Conservation (phyloP, 1,284 basidiomycete species). For the Neonothopanus nambi region DNA sequence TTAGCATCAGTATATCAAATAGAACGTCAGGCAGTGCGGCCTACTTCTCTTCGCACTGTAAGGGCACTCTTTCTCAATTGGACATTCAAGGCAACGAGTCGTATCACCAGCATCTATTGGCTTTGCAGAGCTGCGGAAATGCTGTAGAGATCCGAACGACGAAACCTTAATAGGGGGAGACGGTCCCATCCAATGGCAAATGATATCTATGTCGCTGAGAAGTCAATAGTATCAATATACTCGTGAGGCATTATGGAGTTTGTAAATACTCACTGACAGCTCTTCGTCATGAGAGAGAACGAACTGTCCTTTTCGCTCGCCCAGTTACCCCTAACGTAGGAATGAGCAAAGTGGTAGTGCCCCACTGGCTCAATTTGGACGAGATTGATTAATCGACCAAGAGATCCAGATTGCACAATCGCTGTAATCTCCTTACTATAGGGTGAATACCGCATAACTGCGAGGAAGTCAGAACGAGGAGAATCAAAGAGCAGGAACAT, state of each 20-base stretch:
- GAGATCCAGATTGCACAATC: slow-evolving; percentile 65
- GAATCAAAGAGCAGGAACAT: slow-evolving; percentile 17
- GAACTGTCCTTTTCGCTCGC: slow-evolving; percentile 64
- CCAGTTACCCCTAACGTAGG: slow-evolving; percentile 85
- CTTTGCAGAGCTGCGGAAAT: slow-evolving; percentile 75
- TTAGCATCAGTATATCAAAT: not conserved
- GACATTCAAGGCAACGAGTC: slow-evolving; percentile 73
- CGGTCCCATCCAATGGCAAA: slow-evolving; percentile 75
- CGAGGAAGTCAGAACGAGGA: not conserved
- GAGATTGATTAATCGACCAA: slow-evolving; percentile 79
- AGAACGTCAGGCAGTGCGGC: slow-evolving; percentile 17
- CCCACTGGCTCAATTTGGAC: slow-evolving; percentile 80
- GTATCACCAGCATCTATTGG: slow-evolving; percentile 67
- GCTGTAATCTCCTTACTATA: slow-evolving; percentile 73
- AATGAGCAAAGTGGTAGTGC: slow-evolving; percentile 84
- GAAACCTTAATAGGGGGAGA: slow-evolving; percentile 67
- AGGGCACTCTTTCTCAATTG: slow-evolving; percentile 68
- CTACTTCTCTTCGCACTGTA: slow-evolving; percentile 85
- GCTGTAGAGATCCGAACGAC: slow-evolving; percentile 81
- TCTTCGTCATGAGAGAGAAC: slow-evolving; percentile 86
- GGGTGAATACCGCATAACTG: slow-evolving; percentile 84
- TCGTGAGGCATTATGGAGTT: not conserved
- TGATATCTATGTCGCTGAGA: slow-evolving; percentile 76
- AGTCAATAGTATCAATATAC: not conserved
- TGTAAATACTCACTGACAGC: slow-evolving; percentile 71